These are phyloP conservation scores for Galerina sulciceps DNA, from an alignment of 768 basidiomycete species.

Conservation along the genomic window DNA sequence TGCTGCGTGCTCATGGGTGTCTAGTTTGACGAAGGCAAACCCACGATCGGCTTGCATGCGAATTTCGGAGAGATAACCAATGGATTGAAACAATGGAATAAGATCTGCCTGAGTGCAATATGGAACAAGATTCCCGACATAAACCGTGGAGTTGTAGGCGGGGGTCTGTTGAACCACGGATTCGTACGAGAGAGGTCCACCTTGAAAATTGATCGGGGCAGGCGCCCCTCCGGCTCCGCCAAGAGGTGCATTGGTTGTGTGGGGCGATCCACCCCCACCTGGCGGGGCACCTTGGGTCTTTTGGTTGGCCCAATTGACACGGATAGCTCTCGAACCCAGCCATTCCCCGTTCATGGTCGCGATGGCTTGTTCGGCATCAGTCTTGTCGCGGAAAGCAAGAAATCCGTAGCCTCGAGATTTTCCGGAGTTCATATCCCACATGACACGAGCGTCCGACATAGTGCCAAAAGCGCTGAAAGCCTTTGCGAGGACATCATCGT, in stretches of 20 bases:
- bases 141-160: constrained; percentile 93
- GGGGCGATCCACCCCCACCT: constrained; percentile 39
- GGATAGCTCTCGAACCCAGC: constrained; percentile 96
- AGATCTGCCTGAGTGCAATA: constrained; percentile 98
- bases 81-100: constrained; percentile 97
- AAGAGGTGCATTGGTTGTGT: constrained; percentile 34
- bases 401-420: constrained; percentile 98
- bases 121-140: constrained; percentile 98
- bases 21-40: constrained; percentile 98
- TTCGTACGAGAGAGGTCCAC: constrained; percentile 90
- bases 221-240: constrained; percentile 60
- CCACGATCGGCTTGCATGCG: constrained; percentile 99
- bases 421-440: constrained; percentile 99
- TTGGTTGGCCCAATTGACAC: constrained; percentile 99
- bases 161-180: constrained; percentile 93
- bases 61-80: constrained; percentile 98
- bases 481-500: constrained; percentile 94
- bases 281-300: constrained; percentile 82
- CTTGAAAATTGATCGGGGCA: constrained; percentile 90
- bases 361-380: constrained; percentile 99
- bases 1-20: constrained; percentile 97
- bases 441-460: constrained; percentile 96
- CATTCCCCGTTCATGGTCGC: constrained; percentile 99
- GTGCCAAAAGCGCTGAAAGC: constrained; percentile 97
- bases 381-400: constrained; percentile 98